Conservation (phyloP, 352 stramenopile species). For the Pythium volutum region DNA sequence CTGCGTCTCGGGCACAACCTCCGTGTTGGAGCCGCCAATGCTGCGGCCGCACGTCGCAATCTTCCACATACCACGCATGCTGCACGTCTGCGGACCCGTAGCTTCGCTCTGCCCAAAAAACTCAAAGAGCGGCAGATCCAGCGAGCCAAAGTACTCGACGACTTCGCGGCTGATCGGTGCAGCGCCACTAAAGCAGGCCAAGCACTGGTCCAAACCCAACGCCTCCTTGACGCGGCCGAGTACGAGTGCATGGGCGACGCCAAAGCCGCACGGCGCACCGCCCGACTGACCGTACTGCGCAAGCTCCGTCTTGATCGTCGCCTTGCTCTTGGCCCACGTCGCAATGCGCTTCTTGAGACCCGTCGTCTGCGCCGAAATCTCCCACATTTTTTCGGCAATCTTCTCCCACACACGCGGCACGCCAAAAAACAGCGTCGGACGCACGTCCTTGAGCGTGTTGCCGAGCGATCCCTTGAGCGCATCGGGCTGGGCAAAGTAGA, state of each 20-base stretch:
- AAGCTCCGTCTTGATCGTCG: conserved; percentile 65
- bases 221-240: conserved; percentile 86
- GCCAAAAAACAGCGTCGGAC: conserved; percentile 89
- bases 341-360: conserved; percentile 92
- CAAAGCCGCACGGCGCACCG: conserved; percentile 86
- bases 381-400: conserved; percentile 90
- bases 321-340: conserved; percentile 89
- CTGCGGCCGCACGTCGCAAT: conserved; percentile 79
- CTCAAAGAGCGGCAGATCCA: conserved; percentile 94
- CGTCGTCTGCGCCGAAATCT: conserved; percentile 78
- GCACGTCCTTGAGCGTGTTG: conserved; percentile 82
- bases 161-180: conserved; percentile 93
- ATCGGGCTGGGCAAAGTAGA: conserved; percentile 89
- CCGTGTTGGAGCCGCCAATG: conserved; percentile 69
- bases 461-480: conserved; percentile 88
- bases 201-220: conserved; percentile 90
- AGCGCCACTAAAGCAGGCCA: conserved; percentile 70
- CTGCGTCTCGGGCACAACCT: conserved; percentile 51
- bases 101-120: conserved; percentile 93
- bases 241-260: conserved; percentile 85
- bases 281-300: conserved; percentile 86
- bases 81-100: conserved; percentile 80
- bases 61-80: conserved; percentile 84
- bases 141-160: conserved; percentile 93
- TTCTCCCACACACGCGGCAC: conserved; percentile 93